Evolutionary conservation across 805 yeast genomes (phyloP).

Genomic region (Cyberlindnera xishuangbannaensis): DNA sequence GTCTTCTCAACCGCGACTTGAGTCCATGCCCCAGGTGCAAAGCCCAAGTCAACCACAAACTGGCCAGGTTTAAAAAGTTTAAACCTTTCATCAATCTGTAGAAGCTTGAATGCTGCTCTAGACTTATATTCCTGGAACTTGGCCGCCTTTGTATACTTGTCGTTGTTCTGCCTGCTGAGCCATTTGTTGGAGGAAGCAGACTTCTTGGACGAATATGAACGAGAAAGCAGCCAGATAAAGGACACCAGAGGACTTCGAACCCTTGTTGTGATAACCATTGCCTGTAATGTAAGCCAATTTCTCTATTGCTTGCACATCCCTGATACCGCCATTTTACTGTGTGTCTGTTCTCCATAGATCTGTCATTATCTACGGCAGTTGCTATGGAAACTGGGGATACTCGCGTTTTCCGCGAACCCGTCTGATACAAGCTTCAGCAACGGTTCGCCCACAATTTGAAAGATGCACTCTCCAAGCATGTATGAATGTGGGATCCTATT

Average conservation of each 20-base stretch:
- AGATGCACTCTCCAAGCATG: too few species aligned
- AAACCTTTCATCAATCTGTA: conserved; percentile 66
- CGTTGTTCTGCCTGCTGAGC: conserved; percentile 66
- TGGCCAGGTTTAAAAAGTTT: conserved; percentile 48
- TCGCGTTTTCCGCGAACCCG: too few species aligned
- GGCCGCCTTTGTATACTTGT: conserved; percentile 63
- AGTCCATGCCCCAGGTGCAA: conserved; percentile 94
- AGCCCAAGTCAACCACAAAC: conserved; percentile 81
- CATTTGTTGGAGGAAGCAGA: conserved; percentile 61
- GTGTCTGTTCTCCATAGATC: too few species aligned
- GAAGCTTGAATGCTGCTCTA: conserved; percentile 85
- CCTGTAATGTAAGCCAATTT: too few species aligned
- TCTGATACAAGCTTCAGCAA: too few species aligned
- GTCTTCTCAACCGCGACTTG: conserved; percentile 66
- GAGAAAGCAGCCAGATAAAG: conserved; percentile 4
- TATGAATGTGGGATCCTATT: too few species aligned
- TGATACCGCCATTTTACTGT: too few species aligned
- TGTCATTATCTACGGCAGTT: too few species aligned
- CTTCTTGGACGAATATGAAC: conserved; percentile 21
- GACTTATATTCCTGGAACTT: conserved; percentile 58
- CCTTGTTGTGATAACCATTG: too few species aligned
- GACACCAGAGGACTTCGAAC: conserved; percentile 1
- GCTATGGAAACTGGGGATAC: too few species aligned
- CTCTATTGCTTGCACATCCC: too few species aligned
- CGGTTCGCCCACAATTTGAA: too few species aligned